These are phyloP conservation scores for Aspergillus viridinutans DNA, from an alignment of 2,329 filamentous ascomycete species.

Conservation along the genomic window DNA sequence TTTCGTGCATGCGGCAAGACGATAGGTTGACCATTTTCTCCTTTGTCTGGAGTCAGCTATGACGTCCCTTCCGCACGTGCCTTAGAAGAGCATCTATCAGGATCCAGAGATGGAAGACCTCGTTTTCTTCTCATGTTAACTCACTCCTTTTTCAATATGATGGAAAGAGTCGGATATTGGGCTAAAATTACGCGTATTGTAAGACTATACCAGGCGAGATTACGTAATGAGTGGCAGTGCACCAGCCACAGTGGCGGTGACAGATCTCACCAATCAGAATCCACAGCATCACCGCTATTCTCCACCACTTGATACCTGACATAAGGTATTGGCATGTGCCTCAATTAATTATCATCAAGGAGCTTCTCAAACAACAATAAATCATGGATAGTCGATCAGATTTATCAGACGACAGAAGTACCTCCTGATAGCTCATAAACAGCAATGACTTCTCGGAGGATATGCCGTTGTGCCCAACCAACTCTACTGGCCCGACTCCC, in stretches of 20 bases:
- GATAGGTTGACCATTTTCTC: background rate
- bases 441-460: background rate
- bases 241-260: slow-evolving; percentile 34
- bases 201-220: background rate
- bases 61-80: background rate
- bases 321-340: background rate
- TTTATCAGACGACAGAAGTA: background rate
- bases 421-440: background rate
- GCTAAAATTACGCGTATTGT: background rate
- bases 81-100: background rate
- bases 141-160: background rate
- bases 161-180: background rate
- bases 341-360: background rate
- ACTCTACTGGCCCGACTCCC: background rate
- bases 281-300: slow-evolving; percentile 28
- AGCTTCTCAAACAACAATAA: background rate
- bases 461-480: slow-evolving; percentile 1
- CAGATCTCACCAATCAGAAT: slow-evolving; percentile 20
- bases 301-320: background rate
- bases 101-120: background rate
- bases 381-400: background rate
- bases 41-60: background rate
- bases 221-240: background rate
- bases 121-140: background rate
- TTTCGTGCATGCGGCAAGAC: background rate